Base-by-base conservation (phyloP, 306 rosid species). In the Datisca glomerata region DNA sequence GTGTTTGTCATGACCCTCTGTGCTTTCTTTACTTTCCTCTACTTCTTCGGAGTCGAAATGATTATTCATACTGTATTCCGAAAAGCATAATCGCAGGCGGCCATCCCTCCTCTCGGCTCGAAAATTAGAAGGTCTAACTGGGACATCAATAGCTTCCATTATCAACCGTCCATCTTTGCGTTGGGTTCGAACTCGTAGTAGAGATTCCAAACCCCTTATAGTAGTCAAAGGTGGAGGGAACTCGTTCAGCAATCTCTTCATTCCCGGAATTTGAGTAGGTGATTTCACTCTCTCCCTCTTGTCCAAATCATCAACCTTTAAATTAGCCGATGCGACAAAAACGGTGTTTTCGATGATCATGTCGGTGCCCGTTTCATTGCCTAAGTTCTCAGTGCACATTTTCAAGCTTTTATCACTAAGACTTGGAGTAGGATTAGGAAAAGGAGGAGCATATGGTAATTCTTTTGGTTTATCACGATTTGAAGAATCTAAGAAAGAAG, bases 221-320 rank as follows among this genome's bases (percentile, higher is more conserved):
- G 96, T 85, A 33, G 96, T 80, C 70, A 85, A 65, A 24, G 96
- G 96, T 12, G 96, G 96, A 13, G 96, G 96, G 53, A 77, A 80
- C 18, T 38, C 9, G 3, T 15, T 5, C 8, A 6, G 8, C 18
- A 38, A 4, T 9, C 6, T n/a, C 17, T 38, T 38, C 9, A 11
- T 18, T 38, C 43, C 15, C 19, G 8, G 43, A n/a, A 15, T 16
- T 38, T n/a, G 21, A 4, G 9, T 11, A 12, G 13, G 13, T 31
- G 36, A 31, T 12, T 31, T 31, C n/a, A 31, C 36, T 4, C n/a
- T 31, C 14, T 31, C 19, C 4, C 43, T 18, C 19, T 4, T 14
- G 21, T 15, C 19, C 3, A 14, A 6, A 8, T 15, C 1, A 11
- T 2, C 7, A 14, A 8, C 43, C n/a, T n/a, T n/a, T n/a, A n/a